These are phyloP conservation scores for Paramecium primaurelia DNA, from an alignment of 73 alveolate species.

Conservation along the genomic window DNA sequence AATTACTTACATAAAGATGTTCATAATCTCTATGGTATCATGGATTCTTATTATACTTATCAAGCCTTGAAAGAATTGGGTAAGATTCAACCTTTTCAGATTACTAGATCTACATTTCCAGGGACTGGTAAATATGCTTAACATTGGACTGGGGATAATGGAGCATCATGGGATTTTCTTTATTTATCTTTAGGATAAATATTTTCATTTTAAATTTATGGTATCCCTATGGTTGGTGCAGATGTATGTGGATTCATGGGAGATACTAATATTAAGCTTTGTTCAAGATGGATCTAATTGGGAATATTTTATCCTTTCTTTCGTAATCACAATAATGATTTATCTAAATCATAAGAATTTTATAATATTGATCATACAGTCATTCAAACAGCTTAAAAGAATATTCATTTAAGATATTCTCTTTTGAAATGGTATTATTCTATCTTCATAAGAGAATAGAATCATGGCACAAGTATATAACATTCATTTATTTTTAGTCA, in stretches of 20 bases:
- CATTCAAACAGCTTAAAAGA: constrained; percentile 1
- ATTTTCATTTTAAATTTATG: constrained; percentile 83
- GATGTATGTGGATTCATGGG: constrained; percentile 98
- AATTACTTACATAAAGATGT: constrained; percentile 77
- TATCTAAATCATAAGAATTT: constrained; percentile 60
- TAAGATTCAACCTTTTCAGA: constrained; percentile 80
- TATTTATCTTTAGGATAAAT: constrained; percentile 67
- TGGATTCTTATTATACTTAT: constrained; percentile 81
- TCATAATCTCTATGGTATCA: constrained; percentile 81
- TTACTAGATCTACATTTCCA: constrained; percentile 90
- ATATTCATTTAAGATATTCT: constrained; percentile 82
- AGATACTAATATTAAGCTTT: constrained; percentile 87
- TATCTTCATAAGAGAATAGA: constrained; percentile 47
- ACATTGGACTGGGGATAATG: constrained; percentile 98
- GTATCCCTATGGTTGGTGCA: constrained; percentile 93
- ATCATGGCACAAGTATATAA: constrained; percentile 51
- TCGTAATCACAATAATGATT: constrained; percentile 91
- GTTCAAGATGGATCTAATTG: constrained; percentile 94
- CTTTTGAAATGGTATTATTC: constrained; percentile 83
- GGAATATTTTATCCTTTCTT: constrained; percentile 98
- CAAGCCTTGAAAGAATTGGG: constrained; percentile 62
- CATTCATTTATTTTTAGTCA: not conserved
- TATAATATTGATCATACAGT: constrained; percentile 36
- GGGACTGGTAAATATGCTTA: constrained; percentile 95
- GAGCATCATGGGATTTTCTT: constrained; percentile 77